Conservation (phyloP, 371 early-diverging fungal species). For the Conidiobolus incongruus region DNA sequence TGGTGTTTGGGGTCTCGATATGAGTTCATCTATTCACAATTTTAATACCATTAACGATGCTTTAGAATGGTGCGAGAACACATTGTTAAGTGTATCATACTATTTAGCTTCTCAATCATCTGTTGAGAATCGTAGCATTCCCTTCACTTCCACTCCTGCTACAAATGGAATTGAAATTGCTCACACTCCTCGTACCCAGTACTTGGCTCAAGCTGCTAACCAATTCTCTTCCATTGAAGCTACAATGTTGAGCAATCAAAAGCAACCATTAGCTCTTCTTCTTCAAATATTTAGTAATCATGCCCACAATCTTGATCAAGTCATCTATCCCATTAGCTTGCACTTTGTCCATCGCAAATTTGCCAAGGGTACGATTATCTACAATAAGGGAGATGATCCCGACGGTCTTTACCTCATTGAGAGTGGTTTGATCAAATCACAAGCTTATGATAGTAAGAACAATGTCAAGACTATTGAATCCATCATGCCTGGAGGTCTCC, state of each 20-base stretch:
- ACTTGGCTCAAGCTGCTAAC: not conserved
- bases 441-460: conserved; percentile 11
- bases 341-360: not conserved
- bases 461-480: conserved; percentile 26
- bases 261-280: not conserved
- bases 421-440: conserved; percentile 28
- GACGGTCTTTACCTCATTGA: conserved; percentile 50
- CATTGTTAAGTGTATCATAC: conserved; percentile 47
- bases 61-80: conserved; percentile 91
- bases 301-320: not conserved
- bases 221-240: not conserved
- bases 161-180: not conserved
- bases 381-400: conserved; percentile 31
- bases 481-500: conserved; percentile 46
- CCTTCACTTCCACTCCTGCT: not conserved
- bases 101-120: not conserved
- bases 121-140: not conserved
- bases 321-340: not conserved
- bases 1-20: conserved; percentile 40
- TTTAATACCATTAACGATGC: conserved; percentile 65
- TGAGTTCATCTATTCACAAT: conserved; percentile 26
- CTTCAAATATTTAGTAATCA: not conserved
- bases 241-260: not conserved
- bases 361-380: conserved; percentile 21
- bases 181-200: not conserved